Evolutionary conservation across 768 basidiomycete species (phyloP), one percentile per base, ranked within the genome.

Genomic region (Termitomyces sp.): DNA sequence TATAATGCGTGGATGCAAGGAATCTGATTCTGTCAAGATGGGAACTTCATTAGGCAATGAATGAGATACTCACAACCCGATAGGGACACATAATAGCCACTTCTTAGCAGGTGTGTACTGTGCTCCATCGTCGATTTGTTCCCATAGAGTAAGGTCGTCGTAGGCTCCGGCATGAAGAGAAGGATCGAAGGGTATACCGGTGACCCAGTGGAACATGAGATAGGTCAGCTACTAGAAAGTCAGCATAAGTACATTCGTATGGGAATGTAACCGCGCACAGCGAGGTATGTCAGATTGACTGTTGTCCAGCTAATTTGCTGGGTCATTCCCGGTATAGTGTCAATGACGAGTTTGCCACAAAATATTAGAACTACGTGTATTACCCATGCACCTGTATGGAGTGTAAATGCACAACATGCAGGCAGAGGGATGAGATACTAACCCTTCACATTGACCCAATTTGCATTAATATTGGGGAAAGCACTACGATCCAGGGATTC

Each of bases 31-130:
- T 42, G 55, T 50, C 28, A 32, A 55, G 45, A 56, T 67, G 52
- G 55, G 58, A 54, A 59, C 48, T 23, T 52, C 17, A 21, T 43
- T 16, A 50, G 43, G 23, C 35, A 27, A 35, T n/a, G 39, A 54
- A 43, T 19, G 34, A 23, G 37, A 41, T 8, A 75, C 93, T 68
- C 64, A 98, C 97, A 99, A 77, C 37, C 80, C 79, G 61, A 98
- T 87, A 0, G 97, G 97, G 8, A 94, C 86, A 52, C 83, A 84
- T 58, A 97, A 81, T 28, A 99, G 77, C 93, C 94, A 98, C 69
- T 99, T 99, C 77, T 93, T 97, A 5, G 97, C 88, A 0, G 97
- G 97, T 5, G 97, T 99, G 72, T 98, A 97, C 66, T 98, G 97
- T 0, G 95, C 97, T 39, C 97, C 97, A 49, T 91, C 89, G 71